Base-by-base conservation (phyloP, 169 alveolate genomes). In the Besnoitia besnoiti region DNA sequence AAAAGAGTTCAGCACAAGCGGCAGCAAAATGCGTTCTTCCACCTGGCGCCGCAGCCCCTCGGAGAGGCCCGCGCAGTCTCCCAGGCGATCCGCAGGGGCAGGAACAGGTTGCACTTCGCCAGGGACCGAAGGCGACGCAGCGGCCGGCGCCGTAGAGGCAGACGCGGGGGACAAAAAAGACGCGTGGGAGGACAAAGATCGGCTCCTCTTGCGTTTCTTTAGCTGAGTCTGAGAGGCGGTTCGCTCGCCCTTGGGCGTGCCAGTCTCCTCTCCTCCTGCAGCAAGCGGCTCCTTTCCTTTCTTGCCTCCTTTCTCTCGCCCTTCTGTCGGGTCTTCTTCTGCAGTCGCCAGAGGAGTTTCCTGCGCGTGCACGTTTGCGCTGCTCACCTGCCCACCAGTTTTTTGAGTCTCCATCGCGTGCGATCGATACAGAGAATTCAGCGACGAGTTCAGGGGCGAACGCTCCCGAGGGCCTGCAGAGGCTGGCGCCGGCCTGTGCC, bases 41-140 rank as follows among this genome's bases (percentile, higher is more conserved):
- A 67, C n/a, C 80, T 67, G 8, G 80, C n/a, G 80, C 1, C 39
- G 24, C 24, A 67, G 80, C 12, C 30, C 44, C 44, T 35, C 47
- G 14, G 80, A 35, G n/a, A 67, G 80, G 12, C 80, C 80, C 10
- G 42, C 80, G n/a, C 80, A 67, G 80, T 67, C 44, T 35, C 80
- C 21, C 80, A 67, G 80, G 19, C 80, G 39, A 16, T 67, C 80
- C 21, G 3, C 44, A 30, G 80, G 80, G 24, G 80, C n/a, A 30
- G 80, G 44, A 21, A n/a, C 39, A 0, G 80, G 46, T 8, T 14
- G 44, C 30, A 67, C 80, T 19, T 30, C 80, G 80, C 44, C 44
- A 16, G 80, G 67, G 24, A n/a, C n/a, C n/a, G 12, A 49, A 49
- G 55, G 67, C 30, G 67, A 16, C 7, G 27, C 67, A 55, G 67